Percentiles rank a stretch among this genome's conserved stretches.
Evolutionary conservation across 2,329 filamentous ascomycete genomes (phyloP).

Genomic region (Paracorniculantispora psalliotae): DNA sequence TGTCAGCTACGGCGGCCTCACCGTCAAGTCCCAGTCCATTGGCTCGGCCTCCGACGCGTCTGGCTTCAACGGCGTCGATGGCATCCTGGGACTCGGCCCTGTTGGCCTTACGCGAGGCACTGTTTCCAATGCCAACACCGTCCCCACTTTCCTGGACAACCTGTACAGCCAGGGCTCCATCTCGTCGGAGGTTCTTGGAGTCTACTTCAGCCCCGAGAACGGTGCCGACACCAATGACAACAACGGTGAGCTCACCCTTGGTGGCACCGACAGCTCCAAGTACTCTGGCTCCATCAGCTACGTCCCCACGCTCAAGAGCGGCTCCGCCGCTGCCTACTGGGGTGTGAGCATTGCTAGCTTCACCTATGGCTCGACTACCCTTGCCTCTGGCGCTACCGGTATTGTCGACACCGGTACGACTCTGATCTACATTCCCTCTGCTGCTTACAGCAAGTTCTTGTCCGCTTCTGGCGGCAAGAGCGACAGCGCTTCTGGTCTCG

Average conservation of each 20-base stretch:
- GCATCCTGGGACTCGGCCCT: slow-evolving; percentile 20
- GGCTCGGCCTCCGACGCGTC: slow-evolving; percentile 1
- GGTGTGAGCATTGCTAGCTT: slow-evolving; percentile 22
- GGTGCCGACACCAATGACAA: slow-evolving; percentile 22
- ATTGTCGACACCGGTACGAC: slow-evolving; percentile 26
- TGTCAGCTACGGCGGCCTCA: slow-evolving; percentile 27
- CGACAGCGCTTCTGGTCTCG: slow-evolving; percentile 22
- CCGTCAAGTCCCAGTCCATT: slow-evolving; percentile 14
- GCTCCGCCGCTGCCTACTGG: slow-evolving; percentile 19
- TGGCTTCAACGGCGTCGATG: slow-evolving; percentile 13
- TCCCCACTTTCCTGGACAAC: slow-evolving; percentile 26
- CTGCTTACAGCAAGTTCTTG: slow-evolving; percentile 25
- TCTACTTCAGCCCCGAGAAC: slow-evolving; percentile 24
- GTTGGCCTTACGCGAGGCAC: slow-evolving; percentile 22
- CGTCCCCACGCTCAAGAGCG: slow-evolving; percentile 17
- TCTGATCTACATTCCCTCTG: slow-evolving; percentile 23
- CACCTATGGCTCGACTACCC: slow-evolving; percentile 19
- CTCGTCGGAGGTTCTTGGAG: slow-evolving; percentile 24
- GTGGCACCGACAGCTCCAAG: slow-evolving; percentile 19
- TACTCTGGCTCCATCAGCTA: slow-evolving; percentile 19
- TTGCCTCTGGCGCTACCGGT: slow-evolving; percentile 16
- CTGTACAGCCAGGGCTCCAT: slow-evolving; percentile 24
- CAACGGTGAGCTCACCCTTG: slow-evolving; percentile 22
- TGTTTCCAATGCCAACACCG: slow-evolving; percentile 21
- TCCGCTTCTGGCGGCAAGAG: slow-evolving; percentile 22